These are phyloP conservation scores for Colletotrichum agaves DNA, from an alignment of 2,329 filamentous ascomycete genomes.

Conservation along the genomic window DNA sequence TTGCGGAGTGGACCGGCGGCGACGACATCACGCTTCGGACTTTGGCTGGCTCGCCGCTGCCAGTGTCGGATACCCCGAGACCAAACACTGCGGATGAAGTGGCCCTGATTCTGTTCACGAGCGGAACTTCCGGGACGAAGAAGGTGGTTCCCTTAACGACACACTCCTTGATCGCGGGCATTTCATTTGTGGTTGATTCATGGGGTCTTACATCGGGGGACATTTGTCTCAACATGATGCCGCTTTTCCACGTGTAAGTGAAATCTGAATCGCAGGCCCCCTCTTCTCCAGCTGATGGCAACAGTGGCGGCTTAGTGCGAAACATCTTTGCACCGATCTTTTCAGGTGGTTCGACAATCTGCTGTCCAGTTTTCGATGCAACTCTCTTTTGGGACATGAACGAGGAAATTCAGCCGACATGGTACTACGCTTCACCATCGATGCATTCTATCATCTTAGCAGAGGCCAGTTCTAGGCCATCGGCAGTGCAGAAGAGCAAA, in stretches of 20 bases:
- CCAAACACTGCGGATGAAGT: constrained; percentile 59
- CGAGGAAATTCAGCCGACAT: constrained; percentile 59
- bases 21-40: constrained; percentile 49
- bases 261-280: background rate
- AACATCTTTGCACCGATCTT: constrained; percentile 66
- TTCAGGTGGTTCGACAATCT: constrained; percentile 64
- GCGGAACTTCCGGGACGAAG: constrained; percentile 67
- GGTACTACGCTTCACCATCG: constrained; percentile 68
- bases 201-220: constrained; percentile 60
- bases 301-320: constrained; percentile 61
- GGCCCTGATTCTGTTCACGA: constrained; percentile 65
- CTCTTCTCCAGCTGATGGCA: constrained; percentile 13
- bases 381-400: constrained; percentile 67
- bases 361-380: constrained; percentile 64
- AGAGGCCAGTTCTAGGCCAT: constrained; percentile 52
- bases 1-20: constrained; percentile 50
- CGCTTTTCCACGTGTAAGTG: constrained; percentile 65
- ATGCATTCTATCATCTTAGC: constrained; percentile 66
- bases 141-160: constrained; percentile 66
- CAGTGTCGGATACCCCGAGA: constrained; percentile 16
- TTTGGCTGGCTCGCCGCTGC: constrained; percentile 33
- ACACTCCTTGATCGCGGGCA: constrained; percentile 61
- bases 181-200: constrained; percentile 63
- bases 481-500: constrained; percentile 53
- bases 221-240: constrained; percentile 69